Evolutionary conservation across 202 grass and related monocot species (phyloP), one percentile per base, ranked within the genome.

Genomic region (Saccharum hybrid): DNA sequence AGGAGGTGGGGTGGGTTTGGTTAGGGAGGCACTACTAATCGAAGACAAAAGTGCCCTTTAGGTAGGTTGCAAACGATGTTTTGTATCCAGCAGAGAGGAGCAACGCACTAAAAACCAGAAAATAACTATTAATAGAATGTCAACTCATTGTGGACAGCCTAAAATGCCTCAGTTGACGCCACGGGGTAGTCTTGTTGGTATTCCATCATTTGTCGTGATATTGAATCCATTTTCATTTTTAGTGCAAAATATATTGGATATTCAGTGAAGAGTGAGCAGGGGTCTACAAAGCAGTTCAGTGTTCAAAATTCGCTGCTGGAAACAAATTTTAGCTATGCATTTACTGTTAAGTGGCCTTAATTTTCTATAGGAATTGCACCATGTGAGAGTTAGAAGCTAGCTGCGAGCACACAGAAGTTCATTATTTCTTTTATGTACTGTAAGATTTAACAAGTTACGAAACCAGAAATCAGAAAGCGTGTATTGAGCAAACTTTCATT

Each of bases 91-190:
- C 52, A 46, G 41, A 48, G 22, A 71, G 13, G 15, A 23, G 68
- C 68, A 71, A 48, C 3, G 0, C 1, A 30, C 23, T 16, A 16
- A 48, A 71, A 71, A 21, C 0, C 42, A 30, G 41, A 71, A 30
- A 71, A 10, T 30, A 48, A 72, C 12, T 16, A 31, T 16, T 48
- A 72, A 49, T 69, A 22, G 9, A 16, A 72, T 71, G 67, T 1
- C 1, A 43, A 70, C n/a, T 46, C 11, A 46, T 71, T 39, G 19
- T 75, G 51, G 13, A 15, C 16, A 71, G 40, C n/a, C 21, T 8
- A 45, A 70, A 43, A 70, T 69, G n/a, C 10, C n/a, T 70, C 40
- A 71, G 40, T 71, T 45, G 16, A 59, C 23, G n/a, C n/a, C 49
- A 52, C 49, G 16, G 49, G 48, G 10, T 71, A 43, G 9, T 39